Base-by-base conservation (phyloP, 345 rosid species). In the Citrus maxima region DNA sequence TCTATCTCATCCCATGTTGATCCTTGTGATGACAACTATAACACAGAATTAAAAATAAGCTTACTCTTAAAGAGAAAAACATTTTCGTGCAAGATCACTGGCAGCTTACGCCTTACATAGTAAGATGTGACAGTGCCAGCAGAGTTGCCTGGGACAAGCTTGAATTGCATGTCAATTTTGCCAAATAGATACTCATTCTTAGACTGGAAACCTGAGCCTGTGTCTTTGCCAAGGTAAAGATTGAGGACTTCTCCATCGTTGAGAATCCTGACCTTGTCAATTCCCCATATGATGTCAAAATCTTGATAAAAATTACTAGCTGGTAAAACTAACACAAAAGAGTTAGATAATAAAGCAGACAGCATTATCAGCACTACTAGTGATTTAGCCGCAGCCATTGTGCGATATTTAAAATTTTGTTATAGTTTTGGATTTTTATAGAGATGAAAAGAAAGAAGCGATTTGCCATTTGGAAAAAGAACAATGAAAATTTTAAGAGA, bases 1-100 rank as follows among this genome's bases (percentile, higher is more conserved):
- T 93, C 98, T 2, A 93, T 89, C 77, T 92, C 98, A 74, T 93
- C 98, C 88, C 90, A 87, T 10, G 83, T 63, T 71, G 85, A 77
- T 5, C 95, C 97, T 72, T 82, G 78, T 1, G 96, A 92, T 6
- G 84, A 77, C 37, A 92, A 78, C 93, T 90, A 82, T 76, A 30
- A 49, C 24, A 74, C 64, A 12, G 37, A 22, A 37, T 13, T 14
- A 4, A 21, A 28, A 27, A 18, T 22, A 67, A 30, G 4, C 18
- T 21, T 21, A 67, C 12, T 4, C 9, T 13, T 37, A 37, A 38
- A 37, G 54, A 37, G 10, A 42, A 56, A 69, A 4, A 67, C 18
- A 42, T 70, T 7, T 42, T 14, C 22, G 16, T 6, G 32, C n/a
- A 49, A 46, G 28, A 67, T 42, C 49, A 10, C 14, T 28, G 34